Evolutionary conservation across 1,139 yeast genomes (phyloP), one percentile per base, ranked within the genome.

Genomic region (Yamadazyma dendronema): DNA sequence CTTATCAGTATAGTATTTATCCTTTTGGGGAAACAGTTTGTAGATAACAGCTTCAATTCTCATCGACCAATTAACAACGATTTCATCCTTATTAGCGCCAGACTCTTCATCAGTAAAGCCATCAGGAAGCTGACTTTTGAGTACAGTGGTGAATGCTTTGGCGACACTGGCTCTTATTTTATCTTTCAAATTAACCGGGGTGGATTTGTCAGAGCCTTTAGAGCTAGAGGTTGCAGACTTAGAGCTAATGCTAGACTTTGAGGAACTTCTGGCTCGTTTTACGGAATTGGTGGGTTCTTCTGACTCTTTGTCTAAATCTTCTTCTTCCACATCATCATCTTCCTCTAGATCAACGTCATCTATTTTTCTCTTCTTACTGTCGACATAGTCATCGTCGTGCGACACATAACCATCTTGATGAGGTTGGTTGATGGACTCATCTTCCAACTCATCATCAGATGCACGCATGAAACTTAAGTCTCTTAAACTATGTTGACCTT

Each of bases 21-120:
- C 61, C 39, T 51, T 46, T 4, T 26, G 48, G 13, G 57, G 59
- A 23, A 48, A 54, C 31, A 48, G 43, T 13, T 42, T 41, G 44
- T 48, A 57, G 10, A 77, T 57, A 8, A 76, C 67, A 14, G 56
- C 57, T 42, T 77, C 83, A 26, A 69, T 53, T 26, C 62, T 62
- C 14, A 57, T 38, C 0, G 79, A 67, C 72, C 74, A 67, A 14
- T 56, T 44, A 3, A 54, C 51, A 2, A 67, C 61, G 17, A 62
- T 47, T n/a, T 57, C 44, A 14, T 62, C 68, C 12, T 55, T 53
- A 21, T 52, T 54, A 14, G 49, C 49, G 3, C 54, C 58, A 4
- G 25, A 10, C n/a, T 57, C 56, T 1, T 59, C 53, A 9, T 51
- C 53, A 5, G 46, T 41, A 17, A 57, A 49, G 7, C 71, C 67